A percentile compares a stretch with the other conserved stretches of the same genome.
Evolutionary conservation across 2,329 filamentous ascomycete species (phyloP).

Genomic region (Colletotrichum filicis): DNA sequence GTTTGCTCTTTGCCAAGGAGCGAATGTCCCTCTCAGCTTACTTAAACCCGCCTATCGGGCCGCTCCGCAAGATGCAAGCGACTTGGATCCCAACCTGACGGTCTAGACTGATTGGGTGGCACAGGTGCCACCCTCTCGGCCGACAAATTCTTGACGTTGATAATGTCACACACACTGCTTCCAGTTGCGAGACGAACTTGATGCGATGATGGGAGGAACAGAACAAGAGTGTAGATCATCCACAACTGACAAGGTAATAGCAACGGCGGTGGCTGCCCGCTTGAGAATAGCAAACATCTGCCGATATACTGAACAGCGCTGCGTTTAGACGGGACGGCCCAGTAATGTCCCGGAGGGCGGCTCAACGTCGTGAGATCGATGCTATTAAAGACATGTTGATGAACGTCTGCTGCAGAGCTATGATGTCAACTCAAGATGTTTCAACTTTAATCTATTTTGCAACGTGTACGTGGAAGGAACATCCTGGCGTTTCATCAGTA

Average conservation of each 20-base stretch:
- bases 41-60: constrained; percentile 27
- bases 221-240: neutral
- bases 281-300: neutral
- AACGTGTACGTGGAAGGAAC: too few relatives aligned
- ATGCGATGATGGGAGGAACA: neutral
- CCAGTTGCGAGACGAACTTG: neutral
- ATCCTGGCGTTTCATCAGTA: neutral
- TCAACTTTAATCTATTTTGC: too few relatives aligned
- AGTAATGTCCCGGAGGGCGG: neutral
- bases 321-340: neutral
- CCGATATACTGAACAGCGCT: neutral
- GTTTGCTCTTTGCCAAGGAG: constrained; percentile 23
- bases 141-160: constrained; percentile 2
- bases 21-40: constrained; percentile 3
- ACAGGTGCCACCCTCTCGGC: neutral
- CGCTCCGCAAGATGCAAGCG: constrained; percentile 25
- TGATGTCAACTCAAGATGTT: neutral
- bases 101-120: constrained; percentile 12
- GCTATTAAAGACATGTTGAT: neutral
- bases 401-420: neutral
- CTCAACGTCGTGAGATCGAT: neutral
- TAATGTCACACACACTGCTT: constrained; percentile 11
- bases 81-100: neutral
- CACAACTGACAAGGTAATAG: neutral
- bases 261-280: neutral